Evolutionary conservation across 1,284 basidiomycete genomes (phyloP).

Genomic region (Sparassis latifolia): DNA sequence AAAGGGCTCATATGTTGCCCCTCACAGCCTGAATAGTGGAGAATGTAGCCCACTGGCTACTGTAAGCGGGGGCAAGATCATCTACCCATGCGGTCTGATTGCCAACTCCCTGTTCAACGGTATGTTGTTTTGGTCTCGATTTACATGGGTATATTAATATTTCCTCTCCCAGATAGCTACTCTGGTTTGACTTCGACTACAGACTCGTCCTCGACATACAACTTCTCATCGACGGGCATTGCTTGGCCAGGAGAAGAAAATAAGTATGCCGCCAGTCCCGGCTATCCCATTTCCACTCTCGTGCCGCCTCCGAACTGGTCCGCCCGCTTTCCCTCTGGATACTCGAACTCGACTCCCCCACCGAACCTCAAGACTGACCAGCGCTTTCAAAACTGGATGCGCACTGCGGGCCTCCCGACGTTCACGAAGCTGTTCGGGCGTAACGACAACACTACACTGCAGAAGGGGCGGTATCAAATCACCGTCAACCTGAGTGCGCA

Average conservation of each 20-base stretch:
- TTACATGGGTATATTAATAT: too few relatives aligned
- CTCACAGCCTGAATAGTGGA: conserved; percentile 53
- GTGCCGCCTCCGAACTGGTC: conserved; percentile 94
- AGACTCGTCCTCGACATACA: conserved; percentile 51
- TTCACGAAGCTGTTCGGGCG: conserved; percentile 94
- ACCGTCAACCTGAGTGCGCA: conserved; percentile 71
- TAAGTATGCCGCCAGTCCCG: conserved; percentile 72
- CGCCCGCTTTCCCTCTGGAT: conserved; percentile 66
- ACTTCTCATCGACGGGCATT: conserved; percentile 78
- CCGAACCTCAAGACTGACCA: conserved; percentile 80
- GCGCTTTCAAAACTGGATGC: conserved; percentile 99
- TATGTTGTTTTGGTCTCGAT: conserved; percentile 25
- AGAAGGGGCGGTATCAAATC: conserved; percentile 73
- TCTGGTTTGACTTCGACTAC: conserved; percentile 56
- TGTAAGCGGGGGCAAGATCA: conserved; percentile 39
- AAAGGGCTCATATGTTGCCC: conserved; percentile 60
- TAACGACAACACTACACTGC: conserved; percentile 77
- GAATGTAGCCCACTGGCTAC: conserved; percentile 88
- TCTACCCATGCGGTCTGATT: conserved; percentile 96
- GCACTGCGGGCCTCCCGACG: conserved; percentile 92
- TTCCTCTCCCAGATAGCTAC: conserved; percentile 63
- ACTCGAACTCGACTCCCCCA: conserved; percentile 60
- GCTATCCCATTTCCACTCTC: conserved; percentile 56
- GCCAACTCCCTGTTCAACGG: conserved; percentile 99
- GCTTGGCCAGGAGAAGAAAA: conserved; percentile 93